phyloP scores from a whole-genome alignment of 805 yeast genomes.

The Huiozyma naganishii region DNA sequence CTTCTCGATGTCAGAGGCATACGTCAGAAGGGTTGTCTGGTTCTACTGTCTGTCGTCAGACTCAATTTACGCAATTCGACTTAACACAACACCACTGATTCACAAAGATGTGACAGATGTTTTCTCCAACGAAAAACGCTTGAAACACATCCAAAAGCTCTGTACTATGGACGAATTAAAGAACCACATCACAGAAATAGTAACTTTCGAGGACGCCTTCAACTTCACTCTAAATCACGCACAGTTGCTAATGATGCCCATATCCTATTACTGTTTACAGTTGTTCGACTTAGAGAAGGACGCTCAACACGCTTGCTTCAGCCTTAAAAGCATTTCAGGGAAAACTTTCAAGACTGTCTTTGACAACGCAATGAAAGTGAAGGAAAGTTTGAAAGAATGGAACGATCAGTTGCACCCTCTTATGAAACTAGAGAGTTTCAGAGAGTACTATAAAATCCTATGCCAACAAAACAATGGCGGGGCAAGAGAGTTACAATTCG shows the following conservation, averaged over 20 bases:
- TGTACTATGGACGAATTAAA: neutral
- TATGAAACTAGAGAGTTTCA: conserved; percentile 7
- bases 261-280: conserved; percentile 5
- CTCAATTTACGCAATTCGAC: conserved; percentile 5
- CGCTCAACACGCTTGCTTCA: conserved; percentile 5
- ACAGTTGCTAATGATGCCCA: conserved; percentile 3
- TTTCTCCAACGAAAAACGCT: conserved; percentile 4
- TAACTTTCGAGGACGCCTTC: conserved; percentile 4
- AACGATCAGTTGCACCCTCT: conserved; percentile 6
- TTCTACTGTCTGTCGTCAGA: conserved; percentile 26
- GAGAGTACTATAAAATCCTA: conserved; percentile 5
- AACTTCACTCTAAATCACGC: conserved; percentile 1
- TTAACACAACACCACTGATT: conserved; percentile 9
- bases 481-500: conserved; percentile 4
- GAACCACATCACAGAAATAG: neutral
- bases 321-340: conserved; percentile 2
- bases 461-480: conserved; percentile 2
- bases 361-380: conserved; percentile 4
- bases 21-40: conserved; percentile 34
- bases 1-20: conserved; percentile 26
- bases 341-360: conserved; percentile 8
- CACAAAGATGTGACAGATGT: neutral
- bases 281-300: conserved; percentile 6
- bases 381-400: conserved; percentile 6
- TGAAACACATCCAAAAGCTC: conserved; percentile 1